Base-by-base conservation (phyloP, 805 yeast genomes). In the Metschnikowia reukaufii region DNA sequence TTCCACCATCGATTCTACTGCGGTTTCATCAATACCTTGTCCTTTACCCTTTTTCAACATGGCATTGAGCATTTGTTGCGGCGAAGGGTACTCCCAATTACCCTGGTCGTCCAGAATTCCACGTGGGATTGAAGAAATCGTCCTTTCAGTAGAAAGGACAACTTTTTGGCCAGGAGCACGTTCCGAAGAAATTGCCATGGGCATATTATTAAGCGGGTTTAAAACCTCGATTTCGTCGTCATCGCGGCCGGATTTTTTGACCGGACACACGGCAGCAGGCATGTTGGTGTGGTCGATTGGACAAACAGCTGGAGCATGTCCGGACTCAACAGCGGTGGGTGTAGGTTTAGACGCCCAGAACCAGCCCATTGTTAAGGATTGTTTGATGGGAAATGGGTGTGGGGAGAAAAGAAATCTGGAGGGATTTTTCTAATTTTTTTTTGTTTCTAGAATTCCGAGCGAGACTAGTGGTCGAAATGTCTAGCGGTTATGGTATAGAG, bases 1-100 rank as follows among this genome's bases (percentile, higher is more conserved):
- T 54, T 86, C 92, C 20, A 94, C 99, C 99, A 94, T 94, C 39
- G 88, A 79, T 57, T 88, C 97, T 3, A 94, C 97, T 1, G 97
- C 97, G 53, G 89, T 96, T 64, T 91, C 98, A 2, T 92, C 95
- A 44, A 92, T 79, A 39, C 85, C 95, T 37, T 88, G 86, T 2
- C 79, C 83, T 60, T 94, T 92, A 17, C 97, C 96, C 70, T 94
- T 94, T 54, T 92, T 82, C 21, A 90, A 71, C 98, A 94, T 92
- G 10, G 99, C 99, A 61, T 92, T 91, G 55, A 90, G 83, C 99
- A 94, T 94, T 65, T 94, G 99, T 68, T 94, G 99, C 0, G 99
- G 99, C 2, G 97, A 88, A 1, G 99, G 99, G 63, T 94, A 94
- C 68, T 94, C 99, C 99, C 99, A 94, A 39, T 84, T 81, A 1